phyloP scores from a whole-genome alignment of 2,329 filamentous ascomycete genomes.

The Leptographium lundbergii region DNA sequence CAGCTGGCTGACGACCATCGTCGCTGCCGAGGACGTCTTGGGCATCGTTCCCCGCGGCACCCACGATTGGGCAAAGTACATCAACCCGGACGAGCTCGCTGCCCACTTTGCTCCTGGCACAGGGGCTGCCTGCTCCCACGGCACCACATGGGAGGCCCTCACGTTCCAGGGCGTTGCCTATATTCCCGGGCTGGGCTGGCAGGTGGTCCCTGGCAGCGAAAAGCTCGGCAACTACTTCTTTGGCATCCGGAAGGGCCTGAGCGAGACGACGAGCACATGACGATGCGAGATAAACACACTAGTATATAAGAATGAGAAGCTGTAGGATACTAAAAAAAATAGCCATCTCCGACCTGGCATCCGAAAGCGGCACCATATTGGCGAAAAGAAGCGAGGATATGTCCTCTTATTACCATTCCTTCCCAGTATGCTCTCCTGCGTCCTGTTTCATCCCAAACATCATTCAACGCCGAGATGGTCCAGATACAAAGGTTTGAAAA shows the following conservation, averaged over 20 bases:
- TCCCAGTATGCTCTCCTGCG: too few relatives aligned
- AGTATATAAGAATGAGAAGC: too few relatives aligned
- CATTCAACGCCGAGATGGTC: too few relatives aligned
- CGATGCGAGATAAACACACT: neutral
- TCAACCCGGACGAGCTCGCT: slow-evolving; percentile 70
- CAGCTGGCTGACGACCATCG: slow-evolving; percentile 84
- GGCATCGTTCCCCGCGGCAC: slow-evolving; percentile 84
- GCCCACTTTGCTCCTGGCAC: slow-evolving; percentile 33
- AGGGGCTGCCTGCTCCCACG: slow-evolving; percentile 20
- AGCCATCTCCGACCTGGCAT: too few relatives aligned
- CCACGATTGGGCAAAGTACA: slow-evolving; percentile 93
- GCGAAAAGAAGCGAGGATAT: neutral
- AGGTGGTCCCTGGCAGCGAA: slow-evolving; percentile 67
- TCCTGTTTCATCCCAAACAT: too few relatives aligned
- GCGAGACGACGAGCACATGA: neutral
- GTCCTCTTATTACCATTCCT: too few relatives aligned
- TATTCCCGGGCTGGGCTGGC: slow-evolving; percentile 84
- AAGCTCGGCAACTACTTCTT: slow-evolving; percentile 94
- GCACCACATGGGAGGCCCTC: slow-evolving; percentile 39
- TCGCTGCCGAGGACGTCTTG: slow-evolving; percentile 79
- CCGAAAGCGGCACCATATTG: too few relatives aligned
- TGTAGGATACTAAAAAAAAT: too few relatives aligned
- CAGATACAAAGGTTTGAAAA: too few relatives aligned
- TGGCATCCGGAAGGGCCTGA: slow-evolving; percentile 45
- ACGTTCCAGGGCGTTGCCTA: slow-evolving; percentile 74